Conservation (phyloP, 768 basidiomycete genomes). For the Boletus edulis region DNA sequence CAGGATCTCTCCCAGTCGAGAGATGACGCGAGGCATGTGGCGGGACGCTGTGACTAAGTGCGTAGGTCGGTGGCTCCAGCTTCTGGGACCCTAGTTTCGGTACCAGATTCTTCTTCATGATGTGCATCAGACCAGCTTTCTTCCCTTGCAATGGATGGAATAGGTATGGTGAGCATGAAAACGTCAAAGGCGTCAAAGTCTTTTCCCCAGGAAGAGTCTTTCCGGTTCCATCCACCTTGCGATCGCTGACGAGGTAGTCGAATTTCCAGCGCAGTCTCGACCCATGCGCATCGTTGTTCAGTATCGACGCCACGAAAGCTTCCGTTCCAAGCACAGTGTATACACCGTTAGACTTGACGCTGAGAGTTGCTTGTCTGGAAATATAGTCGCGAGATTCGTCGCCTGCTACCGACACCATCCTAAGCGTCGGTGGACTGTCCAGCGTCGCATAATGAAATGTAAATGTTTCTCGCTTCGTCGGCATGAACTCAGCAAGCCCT, state of each 20-base stretch:
- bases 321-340: constrained; percentile 74
- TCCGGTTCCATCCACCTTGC: constrained; percentile 44
- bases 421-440: constrained; percentile 64
- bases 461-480: constrained; percentile 54
- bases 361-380: constrained; percentile 70
- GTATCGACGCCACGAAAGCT: constrained; percentile 25
- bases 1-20: background rate
- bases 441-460: constrained; percentile 71
- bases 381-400: constrained; percentile 73
- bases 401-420: constrained; percentile 63
- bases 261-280: constrained; percentile 68
- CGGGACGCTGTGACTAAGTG: background rate
- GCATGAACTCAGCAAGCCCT: constrained; percentile 65
- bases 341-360: constrained; percentile 67
- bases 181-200: constrained; percentile 66
- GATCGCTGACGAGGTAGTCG: constrained; percentile 72
- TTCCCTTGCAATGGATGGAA: constrained; percentile 63
- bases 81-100: constrained; percentile 66
- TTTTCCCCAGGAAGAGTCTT: constrained; percentile 63
- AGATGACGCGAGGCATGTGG: constrained; percentile 4
- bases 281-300: constrained; percentile 17
- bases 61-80: constrained; percentile 43
- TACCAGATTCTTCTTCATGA: constrained; percentile 66
- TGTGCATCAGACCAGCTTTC: constrained; percentile 65
- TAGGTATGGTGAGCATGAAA: constrained; percentile 66